Evolutionary conservation across 1,284 basidiomycete genomes (phyloP), one percentile per base, ranked within the genome.

Genomic region (Meira miltonrushii): DNA sequence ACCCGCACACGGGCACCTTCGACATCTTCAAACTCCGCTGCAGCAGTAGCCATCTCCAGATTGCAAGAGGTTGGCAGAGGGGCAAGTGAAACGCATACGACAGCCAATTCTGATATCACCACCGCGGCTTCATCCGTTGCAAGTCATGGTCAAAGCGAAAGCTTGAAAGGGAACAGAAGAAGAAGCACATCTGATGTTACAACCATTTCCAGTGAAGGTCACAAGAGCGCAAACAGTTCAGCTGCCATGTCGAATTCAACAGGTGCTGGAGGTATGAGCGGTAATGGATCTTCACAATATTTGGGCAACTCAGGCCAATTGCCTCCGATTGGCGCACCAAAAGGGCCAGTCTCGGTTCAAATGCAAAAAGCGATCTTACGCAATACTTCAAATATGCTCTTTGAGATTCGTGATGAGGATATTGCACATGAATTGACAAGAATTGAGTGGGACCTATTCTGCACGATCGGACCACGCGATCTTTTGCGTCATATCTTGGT

Each of bases 401-500:
- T 64, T 55, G 63, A 71, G 38, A 54, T 68, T 12, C 64, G 69
- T 39, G 72, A 74, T 43, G 62, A 67, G 19, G 49, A 57, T 25
- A 71, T 74, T 19, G 72, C 71, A 11, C 56, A 59, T 9, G 70
- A 74, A 61, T 60, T 74, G 23, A 73, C 70, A 8, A 56, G 67
- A 5, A 54, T 74, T 10, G 72, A 73, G 48, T 74, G 72, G 72
- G 53, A 50, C 21, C 65, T 65, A 43, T 74, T 74, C 50, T 65
- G 63, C 13, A 61, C 66, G 23, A 72, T 74, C 55, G 64, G 65
- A 43, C 70, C 72, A 7, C 59, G 72, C 7, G 72, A 74, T 50
- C 55, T 72, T 48, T 59, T 74, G 11, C 65, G 72, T 10, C 72
- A 74, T 57, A 69, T 71, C 19, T 65, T 74, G 2, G 69, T 72